Conservation (phyloP, 768 basidiomycete genomes). For the Pleurotus citrinopileatus region DNA sequence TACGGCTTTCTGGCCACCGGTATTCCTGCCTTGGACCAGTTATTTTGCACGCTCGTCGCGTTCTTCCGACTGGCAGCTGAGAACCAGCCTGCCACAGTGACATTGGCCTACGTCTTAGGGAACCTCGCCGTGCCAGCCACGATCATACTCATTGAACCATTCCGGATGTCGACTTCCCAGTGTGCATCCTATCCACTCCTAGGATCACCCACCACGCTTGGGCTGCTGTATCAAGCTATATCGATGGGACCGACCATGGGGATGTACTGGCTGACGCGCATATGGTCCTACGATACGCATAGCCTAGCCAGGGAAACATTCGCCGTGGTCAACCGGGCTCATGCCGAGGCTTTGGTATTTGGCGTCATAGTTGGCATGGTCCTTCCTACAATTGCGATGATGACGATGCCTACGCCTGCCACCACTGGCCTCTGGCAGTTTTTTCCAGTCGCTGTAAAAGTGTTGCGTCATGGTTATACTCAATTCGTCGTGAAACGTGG, state of each 20-base stretch:
- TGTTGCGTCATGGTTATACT: neutral
- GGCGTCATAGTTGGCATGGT: neutral
- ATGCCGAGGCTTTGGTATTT: neutral
- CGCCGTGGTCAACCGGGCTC: neutral
- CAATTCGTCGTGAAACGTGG: neutral
- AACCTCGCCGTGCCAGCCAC: conserved; percentile 1
- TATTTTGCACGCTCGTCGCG: neutral
- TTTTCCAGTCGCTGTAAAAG: neutral
- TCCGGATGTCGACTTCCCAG: neutral
- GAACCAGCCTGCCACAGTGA: neutral
- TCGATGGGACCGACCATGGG: neutral
- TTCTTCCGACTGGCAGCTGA: neutral
- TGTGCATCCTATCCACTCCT: too few relatives aligned
- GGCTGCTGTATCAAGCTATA: conserved; percentile 4
- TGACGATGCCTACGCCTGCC: neutral
- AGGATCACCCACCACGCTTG: neutral
- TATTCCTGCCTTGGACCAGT: neutral
- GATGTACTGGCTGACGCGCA: neutral
- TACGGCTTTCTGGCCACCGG: neutral
- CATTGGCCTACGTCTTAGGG: neutral
- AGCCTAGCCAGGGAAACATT: neutral
- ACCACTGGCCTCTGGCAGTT: neutral
- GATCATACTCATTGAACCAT: neutral
- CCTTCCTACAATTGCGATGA: neutral
- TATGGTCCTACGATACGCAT: neutral